phyloP scores from a whole-genome alignment of 345 rosid species.

The Aquilaria sinensis region DNA sequence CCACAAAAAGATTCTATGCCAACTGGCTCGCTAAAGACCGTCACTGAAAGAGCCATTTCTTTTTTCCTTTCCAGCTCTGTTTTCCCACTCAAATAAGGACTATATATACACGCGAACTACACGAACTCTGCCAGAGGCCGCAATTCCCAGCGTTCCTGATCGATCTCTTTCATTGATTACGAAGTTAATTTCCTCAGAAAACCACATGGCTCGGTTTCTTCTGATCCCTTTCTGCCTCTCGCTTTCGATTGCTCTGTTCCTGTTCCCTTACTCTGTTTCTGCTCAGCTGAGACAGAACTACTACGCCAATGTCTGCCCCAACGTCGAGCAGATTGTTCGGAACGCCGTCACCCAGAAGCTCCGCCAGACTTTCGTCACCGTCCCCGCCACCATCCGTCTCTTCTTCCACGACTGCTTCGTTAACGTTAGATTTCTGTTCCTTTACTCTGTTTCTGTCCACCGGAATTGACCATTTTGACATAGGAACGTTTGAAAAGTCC shows the following conservation, averaged over 20 bases:
- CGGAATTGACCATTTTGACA: too few species aligned
- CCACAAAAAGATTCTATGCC: constrained; percentile 17
- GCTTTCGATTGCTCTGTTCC: constrained; percentile 29
- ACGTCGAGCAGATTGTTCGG: constrained; percentile 55
- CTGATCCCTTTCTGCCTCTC: constrained; percentile 24
- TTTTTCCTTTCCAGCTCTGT: not conserved
- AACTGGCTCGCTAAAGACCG: constrained; percentile 17
- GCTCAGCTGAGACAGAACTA: constrained; percentile 54
- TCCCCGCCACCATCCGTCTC: constrained; percentile 80
- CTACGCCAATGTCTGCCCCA: constrained; percentile 58
- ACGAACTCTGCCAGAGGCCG: not conserved
- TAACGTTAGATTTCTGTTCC: constrained; percentile 27
- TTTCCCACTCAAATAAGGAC: too few species aligned
- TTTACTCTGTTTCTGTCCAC: not conserved
- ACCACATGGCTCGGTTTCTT: constrained; percentile 18
- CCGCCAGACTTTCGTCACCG: constrained; percentile 57
- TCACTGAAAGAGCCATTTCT: not conserved
- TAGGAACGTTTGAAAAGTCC: too few species aligned
- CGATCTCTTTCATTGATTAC: not conserved
- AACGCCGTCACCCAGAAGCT: constrained; percentile 38
- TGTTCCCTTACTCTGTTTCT: constrained; percentile 35
- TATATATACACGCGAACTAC: too few species aligned
- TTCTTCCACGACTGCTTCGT: constrained; percentile 90
- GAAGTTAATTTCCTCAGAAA: too few species aligned
- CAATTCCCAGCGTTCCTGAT: not conserved